Evolutionary conservation across 768 basidiomycete species (phyloP).

Genomic region (Heimioporus sp.): DNA sequence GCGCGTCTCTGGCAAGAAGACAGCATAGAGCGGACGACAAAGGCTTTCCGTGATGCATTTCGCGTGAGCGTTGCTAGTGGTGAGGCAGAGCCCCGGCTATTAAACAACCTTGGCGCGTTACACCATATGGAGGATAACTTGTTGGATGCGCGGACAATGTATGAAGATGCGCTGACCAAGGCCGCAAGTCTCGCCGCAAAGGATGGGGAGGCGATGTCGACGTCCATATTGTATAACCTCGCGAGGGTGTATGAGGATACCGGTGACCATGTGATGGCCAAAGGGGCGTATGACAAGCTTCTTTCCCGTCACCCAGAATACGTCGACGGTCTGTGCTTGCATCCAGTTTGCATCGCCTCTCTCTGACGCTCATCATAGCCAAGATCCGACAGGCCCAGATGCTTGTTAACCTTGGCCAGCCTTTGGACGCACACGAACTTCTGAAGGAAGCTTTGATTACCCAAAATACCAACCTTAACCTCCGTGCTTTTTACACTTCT

Average conservation of each 20-base stretch:
- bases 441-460: constrained; percentile 87
- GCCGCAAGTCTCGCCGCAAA: constrained; percentile 46
- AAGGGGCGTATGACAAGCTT: constrained; percentile 85
- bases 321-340: constrained; percentile 71
- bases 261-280: constrained; percentile 69
- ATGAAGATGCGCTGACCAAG: constrained; percentile 70
- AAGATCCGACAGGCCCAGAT: constrained; percentile 91
- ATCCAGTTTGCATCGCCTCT: background rate
- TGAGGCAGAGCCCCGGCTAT: constrained; percentile 59
- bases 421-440: constrained; percentile 82
- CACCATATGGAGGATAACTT: constrained; percentile 66
- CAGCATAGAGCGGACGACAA: constrained; percentile 66
- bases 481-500: constrained; percentile 91
- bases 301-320: constrained; percentile 93
- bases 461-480: constrained; percentile 73
- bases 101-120: constrained; percentile 81
- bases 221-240: constrained; percentile 87
- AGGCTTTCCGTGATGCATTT: constrained; percentile 72
- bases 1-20: constrained; percentile 88
- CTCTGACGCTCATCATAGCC: constrained; percentile 47
- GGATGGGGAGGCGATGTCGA: constrained; percentile 67
- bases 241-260: constrained; percentile 89
- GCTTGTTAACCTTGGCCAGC: constrained; percentile 62
- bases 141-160: constrained; percentile 56
- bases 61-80: constrained; percentile 54